Percentiles rank a stretch among this genome's conserved stretches.
Conservation (phyloP, 805 yeast genomes). For the Yarrowia deformans region DNA sequence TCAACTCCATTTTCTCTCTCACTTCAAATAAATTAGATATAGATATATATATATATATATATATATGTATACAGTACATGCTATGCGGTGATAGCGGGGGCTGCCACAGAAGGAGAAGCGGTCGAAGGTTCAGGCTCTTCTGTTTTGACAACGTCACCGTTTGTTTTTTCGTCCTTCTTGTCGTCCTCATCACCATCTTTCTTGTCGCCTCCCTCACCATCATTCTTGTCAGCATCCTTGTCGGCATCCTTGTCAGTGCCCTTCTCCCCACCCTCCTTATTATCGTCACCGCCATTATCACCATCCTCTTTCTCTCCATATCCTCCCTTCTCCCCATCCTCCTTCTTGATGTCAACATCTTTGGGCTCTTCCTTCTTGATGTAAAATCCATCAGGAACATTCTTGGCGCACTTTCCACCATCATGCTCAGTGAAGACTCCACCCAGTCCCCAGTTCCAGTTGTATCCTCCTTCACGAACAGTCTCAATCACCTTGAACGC, state of each 20-base stretch:
- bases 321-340: not conserved
- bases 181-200: not conserved
- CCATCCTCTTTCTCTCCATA: not conserved
- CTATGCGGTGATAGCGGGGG: conserved; percentile 1
- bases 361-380: conserved; percentile 45
- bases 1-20: no score
- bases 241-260: not conserved
- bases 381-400: conserved; percentile 84
- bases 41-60: no score
- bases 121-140: not conserved
- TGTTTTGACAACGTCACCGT: not conserved
- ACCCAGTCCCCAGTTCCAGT: conserved; percentile 60
- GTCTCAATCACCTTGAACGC: conserved; percentile 70
- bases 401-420: conserved; percentile 64
- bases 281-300: not conserved
- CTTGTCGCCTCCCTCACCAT: not conserved
- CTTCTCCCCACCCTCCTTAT: not conserved
- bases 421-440: conserved; percentile 53
- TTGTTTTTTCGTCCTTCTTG: not conserved
- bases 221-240: not conserved
- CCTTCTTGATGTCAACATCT: not conserved
- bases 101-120: not conserved
- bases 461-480: conserved; percentile 58
- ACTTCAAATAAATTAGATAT: conserved; percentile 14
- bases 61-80: conserved; percentile 3